A percentile compares a stretch with the other conserved stretches of the same genome.
Evolutionary conservation across 2,329 filamentous ascomycete species (phyloP).

Genomic region (Trichoderma atroviride): DNA sequence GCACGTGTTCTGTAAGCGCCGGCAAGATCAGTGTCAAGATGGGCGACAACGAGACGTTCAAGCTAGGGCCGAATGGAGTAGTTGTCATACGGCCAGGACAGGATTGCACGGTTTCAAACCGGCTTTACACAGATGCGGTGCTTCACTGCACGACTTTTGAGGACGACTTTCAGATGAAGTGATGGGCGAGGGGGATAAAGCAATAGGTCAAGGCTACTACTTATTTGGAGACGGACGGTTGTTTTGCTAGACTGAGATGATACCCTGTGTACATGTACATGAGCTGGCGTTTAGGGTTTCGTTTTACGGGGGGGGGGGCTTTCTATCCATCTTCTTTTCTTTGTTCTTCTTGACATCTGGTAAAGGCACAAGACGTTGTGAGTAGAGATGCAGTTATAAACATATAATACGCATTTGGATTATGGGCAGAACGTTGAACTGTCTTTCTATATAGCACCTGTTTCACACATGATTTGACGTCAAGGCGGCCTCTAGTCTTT

Average conservation of each 20-base stretch:
- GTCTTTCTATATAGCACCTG: neutral
- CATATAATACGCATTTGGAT: neutral
- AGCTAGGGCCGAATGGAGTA: conserved; percentile 48
- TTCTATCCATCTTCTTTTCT: neutral
- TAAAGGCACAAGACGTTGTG: neutral
- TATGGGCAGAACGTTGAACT: neutral
- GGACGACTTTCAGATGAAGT: conserved; percentile 26
- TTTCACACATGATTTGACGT: neutral
- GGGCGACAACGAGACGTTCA: conserved; percentile 40
- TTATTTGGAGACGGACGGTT: neutral
- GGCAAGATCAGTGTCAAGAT: conserved; percentile 48
- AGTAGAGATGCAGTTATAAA: neutral
- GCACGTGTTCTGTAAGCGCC: conserved; percentile 44
- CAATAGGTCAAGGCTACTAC: neutral
- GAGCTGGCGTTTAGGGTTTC: conserved; percentile 8
- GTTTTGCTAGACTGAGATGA: neutral
- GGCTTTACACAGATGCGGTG: conserved; percentile 48
- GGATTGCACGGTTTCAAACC: conserved; percentile 46
- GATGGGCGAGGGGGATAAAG: neutral
- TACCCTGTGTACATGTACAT: conserved; percentile 1
- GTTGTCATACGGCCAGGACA: conserved; percentile 47
- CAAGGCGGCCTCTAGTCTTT: neutral
- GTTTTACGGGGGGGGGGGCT: neutral
- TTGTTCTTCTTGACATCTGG: neutral
- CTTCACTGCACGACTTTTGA: conserved; percentile 46